Percentiles rank a stretch among this genome's conserved stretches.
phyloP scores from a whole-genome alignment of 345 rosid species.

The Brassica rapa region DNA sequence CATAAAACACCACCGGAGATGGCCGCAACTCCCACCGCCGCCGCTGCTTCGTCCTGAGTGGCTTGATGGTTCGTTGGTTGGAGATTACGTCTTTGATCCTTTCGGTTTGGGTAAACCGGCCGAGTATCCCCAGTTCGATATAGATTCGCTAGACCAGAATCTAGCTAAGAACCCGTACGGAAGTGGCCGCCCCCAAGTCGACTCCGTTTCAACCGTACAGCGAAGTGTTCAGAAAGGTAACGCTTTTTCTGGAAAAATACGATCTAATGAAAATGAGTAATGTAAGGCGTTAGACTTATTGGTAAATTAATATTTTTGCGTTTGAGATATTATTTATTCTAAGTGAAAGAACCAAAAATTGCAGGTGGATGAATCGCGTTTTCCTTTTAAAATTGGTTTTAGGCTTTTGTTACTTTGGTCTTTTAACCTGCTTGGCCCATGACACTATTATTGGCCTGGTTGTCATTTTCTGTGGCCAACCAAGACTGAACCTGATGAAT shows the following conservation, averaged over 20 bases:
- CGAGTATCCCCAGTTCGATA: constrained; percentile 80
- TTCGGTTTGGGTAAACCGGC: constrained; percentile 85
- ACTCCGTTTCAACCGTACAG: constrained; percentile 87
- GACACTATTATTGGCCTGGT: background rate
- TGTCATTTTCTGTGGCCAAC: background rate
- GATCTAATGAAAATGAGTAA: background rate
- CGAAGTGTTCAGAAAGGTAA: constrained; percentile 82
- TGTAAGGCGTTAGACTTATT: too few species aligned
- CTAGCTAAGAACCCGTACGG: constrained; percentile 71
- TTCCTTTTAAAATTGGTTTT: background rate
- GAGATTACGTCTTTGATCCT: constrained; percentile 90
- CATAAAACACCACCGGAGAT: constrained; percentile 13
- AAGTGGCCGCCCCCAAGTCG: constrained; percentile 52
- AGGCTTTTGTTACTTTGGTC: background rate
- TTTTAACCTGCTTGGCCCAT: background rate
- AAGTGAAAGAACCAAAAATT: background rate
- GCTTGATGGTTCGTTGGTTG: constrained; percentile 76
- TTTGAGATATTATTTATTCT: background rate
- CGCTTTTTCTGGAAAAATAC: background rate
- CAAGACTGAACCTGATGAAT: background rate
- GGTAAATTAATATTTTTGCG: too few species aligned
- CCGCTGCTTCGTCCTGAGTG: constrained; percentile 62
- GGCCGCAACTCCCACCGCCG: constrained; percentile 66
- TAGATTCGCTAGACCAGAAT: constrained; percentile 83
- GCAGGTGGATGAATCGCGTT: constrained; percentile 61